Evolutionary conservation across 2,329 filamentous ascomycete genomes (phyloP), one percentile per base, ranked within the genome.

Genomic region (Elsinoe batatas): DNA sequence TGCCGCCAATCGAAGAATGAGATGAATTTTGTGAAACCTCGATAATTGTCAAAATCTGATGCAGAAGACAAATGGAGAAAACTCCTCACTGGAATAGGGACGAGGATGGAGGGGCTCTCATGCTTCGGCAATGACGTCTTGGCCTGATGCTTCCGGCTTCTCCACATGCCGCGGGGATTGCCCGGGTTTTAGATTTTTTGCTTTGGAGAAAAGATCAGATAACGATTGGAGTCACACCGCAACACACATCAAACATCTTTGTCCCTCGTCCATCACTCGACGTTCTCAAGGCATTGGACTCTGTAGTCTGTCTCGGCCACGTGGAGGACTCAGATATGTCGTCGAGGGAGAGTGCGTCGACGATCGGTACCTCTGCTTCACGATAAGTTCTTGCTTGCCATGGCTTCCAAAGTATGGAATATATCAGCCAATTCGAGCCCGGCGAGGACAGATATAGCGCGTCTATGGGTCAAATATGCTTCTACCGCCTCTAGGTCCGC

Each of bases 61-160:
- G 26, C 2, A 8, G 26, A 30, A 30, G 26, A 30, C 7, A 8
- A 8, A 30, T 8, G 26, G 26, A 7, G 8, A 30, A 30, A 30
- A 30, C 7, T 30, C 7, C 26, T 30, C 22, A 26, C 5, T 22
- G 5, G 4, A 30, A 30, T 30, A 8, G 7, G 8, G 26, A 8
- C 26, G 26, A 8, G 8, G 12, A 26, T 18, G 10, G 40, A 22
- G n/a, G 26, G 49, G 12, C 26, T 26, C n/a, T 40, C 12, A 36
- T 35, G 15, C 49, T 36, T 22, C 11, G n/a, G 49, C 32, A 26
- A 53, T 53, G 51, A 54, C 51, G 51, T 54, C 51, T 54, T 42
- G 51, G 51, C 51, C 20, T 43, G 3, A 37, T 43, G 10, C 32
- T 37, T 18, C 40, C 17, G 40, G 40, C 22, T 32, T 47, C 43